Conservation (phyloP, 2,329 filamentous ascomycete species). For the Lachnellula willkommii region DNA sequence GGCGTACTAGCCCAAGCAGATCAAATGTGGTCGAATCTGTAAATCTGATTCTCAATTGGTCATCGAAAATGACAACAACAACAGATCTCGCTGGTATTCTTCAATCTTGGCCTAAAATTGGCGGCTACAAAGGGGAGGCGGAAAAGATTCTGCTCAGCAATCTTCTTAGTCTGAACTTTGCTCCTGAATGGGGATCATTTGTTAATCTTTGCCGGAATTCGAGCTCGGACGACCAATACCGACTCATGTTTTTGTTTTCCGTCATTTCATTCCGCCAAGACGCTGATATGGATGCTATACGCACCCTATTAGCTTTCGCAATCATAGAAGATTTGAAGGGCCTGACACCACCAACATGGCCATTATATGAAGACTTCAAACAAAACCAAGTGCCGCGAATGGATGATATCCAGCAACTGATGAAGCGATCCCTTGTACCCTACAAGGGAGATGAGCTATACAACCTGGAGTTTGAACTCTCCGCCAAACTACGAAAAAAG, state of each 20-base stretch:
- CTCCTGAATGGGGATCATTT: conserved; percentile 40
- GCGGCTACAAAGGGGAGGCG: conserved; percentile 33
- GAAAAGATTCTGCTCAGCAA: conserved; percentile 36
- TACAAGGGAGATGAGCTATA: conserved; percentile 26
- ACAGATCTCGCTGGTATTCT: conserved; percentile 28
- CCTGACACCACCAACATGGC: conserved; percentile 34
- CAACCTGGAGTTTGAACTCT: conserved; percentile 2
- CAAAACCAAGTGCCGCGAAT: conserved; percentile 31
- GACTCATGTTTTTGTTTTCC: conserved; percentile 43
- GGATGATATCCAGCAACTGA: conserved; percentile 30
- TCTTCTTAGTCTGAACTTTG: conserved; percentile 34
- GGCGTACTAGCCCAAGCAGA: neutral
- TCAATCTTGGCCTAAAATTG: conserved; percentile 33
- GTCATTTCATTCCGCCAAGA: conserved; percentile 38
- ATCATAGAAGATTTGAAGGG: conserved; percentile 36
- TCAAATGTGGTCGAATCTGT: conserved; percentile 24
- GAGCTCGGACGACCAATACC: conserved; percentile 26
- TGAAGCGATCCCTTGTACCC: conserved; percentile 30
- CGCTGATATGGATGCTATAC: conserved; percentile 38
- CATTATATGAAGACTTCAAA: conserved; percentile 34
- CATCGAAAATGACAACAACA: conserved; percentile 22
- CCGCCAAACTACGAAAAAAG: conserved; percentile 9
- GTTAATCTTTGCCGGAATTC: conserved; percentile 34
- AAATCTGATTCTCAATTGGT: conserved; percentile 23
- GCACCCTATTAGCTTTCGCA: conserved; percentile 41